Evolutionary conservation across 177 flowering plant genomes (phyloP), one percentile per base, ranked within the genome.

Genomic region (Telopea speciosissima): DNA sequence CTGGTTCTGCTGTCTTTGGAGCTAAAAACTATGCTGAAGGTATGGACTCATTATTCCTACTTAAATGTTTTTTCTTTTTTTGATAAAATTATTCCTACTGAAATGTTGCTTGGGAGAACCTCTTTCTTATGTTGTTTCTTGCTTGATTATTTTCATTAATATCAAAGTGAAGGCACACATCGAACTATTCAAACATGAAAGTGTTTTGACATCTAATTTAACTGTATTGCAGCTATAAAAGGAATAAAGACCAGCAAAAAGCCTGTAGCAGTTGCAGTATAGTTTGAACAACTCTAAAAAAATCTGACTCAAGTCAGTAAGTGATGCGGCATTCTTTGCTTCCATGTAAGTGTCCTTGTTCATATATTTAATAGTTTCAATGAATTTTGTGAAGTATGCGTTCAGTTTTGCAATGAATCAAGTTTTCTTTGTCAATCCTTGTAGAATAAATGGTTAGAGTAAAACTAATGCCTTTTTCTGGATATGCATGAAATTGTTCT

Each of bases 1-100:
- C 99, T 72, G 99, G 97, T 68, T 95, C 97, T 79, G 99, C 99
- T 66, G 97, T 95, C 58, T 95, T 95, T 81, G 97, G 96, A 76
- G 97, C 99, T 62, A 90, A 92, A 81, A 93, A 91, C 83, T 95
- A 95, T 74, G 92, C 96, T 67, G 94, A 84, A 91, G 99, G 99
- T 76, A 84, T 69, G 79, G 40, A 64, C 66, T 14, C 40, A 22
- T 25, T 36, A 21, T 72, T 44, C 54, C 26, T 45, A 36, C 25
- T 9, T 12, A 60, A 49, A 22, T 28, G 9, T 68, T 49, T 68
- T 49, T 33, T 33, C 25, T 8, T 26, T 26, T 63, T 62, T 33
- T 33, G 8, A 33, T 5, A 33, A 33, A 33, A 22, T 25, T 36
- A 21, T 72, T 44, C 54, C 44, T 66, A 36, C 25, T 9, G 19